phyloP scores from a whole-genome alignment of 306 rosid genomes.

The Phaseolus lunatus region DNA sequence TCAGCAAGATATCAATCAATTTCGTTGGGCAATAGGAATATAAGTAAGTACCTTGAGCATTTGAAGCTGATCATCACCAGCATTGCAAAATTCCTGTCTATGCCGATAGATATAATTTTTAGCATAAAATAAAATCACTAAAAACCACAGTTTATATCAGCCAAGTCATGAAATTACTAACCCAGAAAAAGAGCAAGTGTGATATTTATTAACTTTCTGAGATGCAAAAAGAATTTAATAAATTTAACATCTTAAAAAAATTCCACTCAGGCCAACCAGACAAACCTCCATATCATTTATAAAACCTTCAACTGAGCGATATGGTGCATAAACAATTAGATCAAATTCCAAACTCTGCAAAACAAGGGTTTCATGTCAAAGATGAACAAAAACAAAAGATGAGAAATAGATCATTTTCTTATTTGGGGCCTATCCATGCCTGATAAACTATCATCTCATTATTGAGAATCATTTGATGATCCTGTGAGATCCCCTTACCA shows the following conservation, averaged over 20 bases:
- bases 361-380: conserved; percentile 36
- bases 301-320: conserved; percentile 85
- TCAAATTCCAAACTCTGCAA: conserved; percentile 91
- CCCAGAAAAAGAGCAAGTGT: conserved; percentile 14
- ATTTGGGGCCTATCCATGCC: conserved; percentile 79
- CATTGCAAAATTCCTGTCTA: conserved; percentile 71
- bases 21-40: conserved; percentile 31
- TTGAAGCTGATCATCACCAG: conserved; percentile 64
- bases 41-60: conserved; percentile 68
- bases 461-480: conserved; percentile 99
- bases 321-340: conserved; percentile 94
- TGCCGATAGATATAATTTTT: conserved; percentile 31
- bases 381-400: background rate
- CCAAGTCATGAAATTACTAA: conserved; percentile 15
- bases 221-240: background rate
- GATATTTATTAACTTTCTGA: conserved; percentile 16
- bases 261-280: conserved; percentile 28
- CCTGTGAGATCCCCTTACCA: conserved; percentile 99
- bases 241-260: conserved; percentile 1
- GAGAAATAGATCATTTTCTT: conserved; percentile 35
- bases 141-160: conserved; percentile 9
- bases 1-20: conserved; percentile 33
- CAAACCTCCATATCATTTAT: conserved; percentile 76
- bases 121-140: conserved; percentile 33
- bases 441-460: conserved; percentile 98